phyloP scores from a whole-genome alignment of 768 basidiomycete species.

The Tricholoma furcatifolium region DNA sequence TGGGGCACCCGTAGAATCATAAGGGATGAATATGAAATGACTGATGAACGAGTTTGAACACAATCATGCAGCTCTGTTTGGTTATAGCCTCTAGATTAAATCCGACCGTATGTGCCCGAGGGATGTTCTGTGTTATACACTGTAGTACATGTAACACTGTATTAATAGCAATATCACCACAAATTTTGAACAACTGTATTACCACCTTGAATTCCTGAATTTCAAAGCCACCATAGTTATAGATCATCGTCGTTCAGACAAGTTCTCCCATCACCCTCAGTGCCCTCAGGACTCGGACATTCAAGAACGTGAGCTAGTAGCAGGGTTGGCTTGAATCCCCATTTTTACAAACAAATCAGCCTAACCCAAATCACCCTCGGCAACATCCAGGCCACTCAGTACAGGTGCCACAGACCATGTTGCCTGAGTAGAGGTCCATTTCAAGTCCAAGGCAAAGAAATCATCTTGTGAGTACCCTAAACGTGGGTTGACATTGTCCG shows the following conservation, averaged over 20 bases:
- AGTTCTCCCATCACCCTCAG: conserved; percentile 21
- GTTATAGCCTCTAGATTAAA: background rate
- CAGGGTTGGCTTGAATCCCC: conserved; percentile 18
- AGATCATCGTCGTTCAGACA: background rate
- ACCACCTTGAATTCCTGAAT: conserved; percentile 14
- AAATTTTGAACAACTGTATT: conserved; percentile 8
- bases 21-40: conserved; percentile 1
- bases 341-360: conserved; percentile 45
- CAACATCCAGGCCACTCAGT: conserved; percentile 36
- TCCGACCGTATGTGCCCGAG: background rate
- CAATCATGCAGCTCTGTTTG: conserved; percentile 2
- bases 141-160: background rate
- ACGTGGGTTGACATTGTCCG: too few species aligned
- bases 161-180: background rate
- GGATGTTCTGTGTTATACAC: too few species aligned
- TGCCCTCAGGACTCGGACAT: conserved; percentile 25
- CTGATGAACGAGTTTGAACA: background rate
- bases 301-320: conserved; percentile 22
- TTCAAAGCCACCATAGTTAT: background rate
- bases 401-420: conserved; percentile 45
- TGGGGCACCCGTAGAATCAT: conserved; percentile 22
- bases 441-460: conserved; percentile 47
- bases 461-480: too few species aligned
- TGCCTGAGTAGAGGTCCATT: conserved; percentile 34
- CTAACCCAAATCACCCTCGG: conserved; percentile 46